Evolutionary conservation across 305 asterid genomes (phyloP), one percentile per base, ranked within the genome.

Genomic region (Plantago lanceolata): DNA sequence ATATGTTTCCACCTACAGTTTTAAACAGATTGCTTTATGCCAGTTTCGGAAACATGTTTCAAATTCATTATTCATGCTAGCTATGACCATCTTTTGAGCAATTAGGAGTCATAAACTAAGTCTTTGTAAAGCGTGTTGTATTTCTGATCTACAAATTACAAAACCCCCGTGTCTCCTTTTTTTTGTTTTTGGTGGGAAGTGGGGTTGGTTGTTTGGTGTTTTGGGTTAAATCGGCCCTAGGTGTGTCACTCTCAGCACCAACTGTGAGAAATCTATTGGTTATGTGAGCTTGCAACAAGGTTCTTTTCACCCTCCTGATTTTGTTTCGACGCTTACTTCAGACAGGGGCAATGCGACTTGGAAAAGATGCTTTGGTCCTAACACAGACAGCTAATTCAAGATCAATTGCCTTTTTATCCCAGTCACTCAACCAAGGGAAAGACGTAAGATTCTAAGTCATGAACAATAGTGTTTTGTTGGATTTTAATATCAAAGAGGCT

Each of bases 361-460:
- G 57, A 19, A 51, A 51, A 51, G 57, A 51, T 51, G 57, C 26
- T 51, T 51, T 51, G 57, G 57, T 51, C 57, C 57, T 51, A 51
- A 51, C 57, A 21, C 57, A 51, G 31, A 51, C 57, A 15, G 26
- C 29, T 0, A 51, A n/a, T 15, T 51, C 57, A 4, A 19, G 57
- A 51, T 19, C 57, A 11, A 51, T 51, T 51, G 57, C 57, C 29
- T 51, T 51, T 51, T 31, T 51, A 51, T 51, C 57, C 31, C 57
- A 51, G 57, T 19, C 57, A 19, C 15, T 51, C 29, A 51, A 51
- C 2, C 31, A 51, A 51, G 57, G 57, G 26, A 51, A 51, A 51
- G 57, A 51, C 2, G 57, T 51, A 51, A 19, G 57, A 15, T 15
- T 19, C 15, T 19, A 26, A 51, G 15, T 9, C 57, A 37, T 51